Evolutionary conservation across 1,139 yeast species (phyloP).

Genomic region (Pichia sp.): DNA sequence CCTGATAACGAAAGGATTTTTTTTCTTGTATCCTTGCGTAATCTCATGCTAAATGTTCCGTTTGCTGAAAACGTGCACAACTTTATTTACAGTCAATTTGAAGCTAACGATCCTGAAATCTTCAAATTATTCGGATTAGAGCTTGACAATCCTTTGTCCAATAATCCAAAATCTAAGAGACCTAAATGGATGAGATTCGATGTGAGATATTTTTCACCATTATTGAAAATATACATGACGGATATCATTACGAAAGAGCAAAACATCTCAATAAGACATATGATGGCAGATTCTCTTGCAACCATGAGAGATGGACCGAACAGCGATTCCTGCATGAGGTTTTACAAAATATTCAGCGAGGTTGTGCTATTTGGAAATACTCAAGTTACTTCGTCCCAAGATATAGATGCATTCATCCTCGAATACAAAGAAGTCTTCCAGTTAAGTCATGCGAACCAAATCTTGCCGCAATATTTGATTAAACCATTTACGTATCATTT

Average conservation of each 20-base stretch:
- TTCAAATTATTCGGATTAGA: conserved; percentile 11
- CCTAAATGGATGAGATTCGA: conserved; percentile 15
- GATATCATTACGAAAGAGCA: conserved; percentile 7
- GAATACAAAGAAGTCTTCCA: not conserved
- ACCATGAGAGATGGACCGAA: conserved; percentile 3
- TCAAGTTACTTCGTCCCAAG: not conserved
- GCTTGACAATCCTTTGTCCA: conserved; percentile 1
- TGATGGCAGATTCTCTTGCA: conserved; percentile 12
- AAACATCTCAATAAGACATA: conserved; percentile 1
- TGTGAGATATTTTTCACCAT: conserved; percentile 11
- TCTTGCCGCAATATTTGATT: not conserved
- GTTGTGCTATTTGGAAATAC: conserved; percentile 4
- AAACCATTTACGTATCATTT: conserved; percentile 13
- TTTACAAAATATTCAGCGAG: conserved; percentile 6
- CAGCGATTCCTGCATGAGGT: not conserved
- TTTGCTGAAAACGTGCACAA: conserved; percentile 6
- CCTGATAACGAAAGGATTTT: conserved; percentile 2
- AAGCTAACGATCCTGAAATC: not conserved
- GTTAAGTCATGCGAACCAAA: not conserved
- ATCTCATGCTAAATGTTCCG: conserved; percentile 3
- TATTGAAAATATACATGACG: conserved; percentile 11
- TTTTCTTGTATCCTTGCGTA: conserved; percentile 5
- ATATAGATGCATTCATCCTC: not conserved
- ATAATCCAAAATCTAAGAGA: conserved; percentile 1
- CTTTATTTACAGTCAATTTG: conserved; percentile 2